Conservation (phyloP, 805 yeast species). For the Metschnikowia koreensis region DNA sequence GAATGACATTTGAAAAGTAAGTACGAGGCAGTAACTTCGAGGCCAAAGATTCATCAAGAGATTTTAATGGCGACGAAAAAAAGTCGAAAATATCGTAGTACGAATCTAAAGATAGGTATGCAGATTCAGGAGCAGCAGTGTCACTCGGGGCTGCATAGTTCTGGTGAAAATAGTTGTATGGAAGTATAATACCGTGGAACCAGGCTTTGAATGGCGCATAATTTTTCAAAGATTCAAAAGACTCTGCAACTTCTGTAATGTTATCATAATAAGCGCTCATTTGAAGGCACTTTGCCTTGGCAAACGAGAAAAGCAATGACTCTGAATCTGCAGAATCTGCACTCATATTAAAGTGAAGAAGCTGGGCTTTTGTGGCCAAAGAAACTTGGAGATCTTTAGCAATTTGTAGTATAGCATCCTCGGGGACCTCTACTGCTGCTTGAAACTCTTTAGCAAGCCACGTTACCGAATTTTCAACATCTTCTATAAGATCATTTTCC, state of each 20-base stretch:
- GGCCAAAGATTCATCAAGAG: conserved; percentile 5
- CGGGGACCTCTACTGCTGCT: not conserved
- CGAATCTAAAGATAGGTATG: conserved; percentile 14
- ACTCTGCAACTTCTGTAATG: conserved; percentile 10
- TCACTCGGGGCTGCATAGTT: conserved; percentile 21
- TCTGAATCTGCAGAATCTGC: not conserved
- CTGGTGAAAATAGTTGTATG: conserved; percentile 31
- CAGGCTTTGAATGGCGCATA: conserved; percentile 24
- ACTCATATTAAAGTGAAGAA: conserved; percentile 1
- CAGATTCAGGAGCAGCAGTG: conserved; percentile 1
- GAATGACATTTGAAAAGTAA: conserved; percentile 29
- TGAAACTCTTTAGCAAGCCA: conserved; percentile 8
- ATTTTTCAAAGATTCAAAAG: conserved; percentile 17
- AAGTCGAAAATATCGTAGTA: conserved; percentile 21
- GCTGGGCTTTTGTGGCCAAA: conserved; percentile 6
- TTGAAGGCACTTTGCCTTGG: conserved; percentile 16
- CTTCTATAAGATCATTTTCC: conserved; percentile 11
- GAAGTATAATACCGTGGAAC: conserved; percentile 27
- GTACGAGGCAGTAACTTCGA: conserved; percentile 17
- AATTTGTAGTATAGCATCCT: conserved; percentile 8
- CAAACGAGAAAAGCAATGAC: conserved; percentile 9
- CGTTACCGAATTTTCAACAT: conserved; percentile 6
- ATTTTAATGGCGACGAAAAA: conserved; percentile 25
- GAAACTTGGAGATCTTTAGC: conserved; percentile 7
- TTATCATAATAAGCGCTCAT: conserved; percentile 16